These are phyloP conservation scores for Nicotiana benthamiana DNA, from an alignment of 257 asterid species.

Conservation along the genomic window DNA sequence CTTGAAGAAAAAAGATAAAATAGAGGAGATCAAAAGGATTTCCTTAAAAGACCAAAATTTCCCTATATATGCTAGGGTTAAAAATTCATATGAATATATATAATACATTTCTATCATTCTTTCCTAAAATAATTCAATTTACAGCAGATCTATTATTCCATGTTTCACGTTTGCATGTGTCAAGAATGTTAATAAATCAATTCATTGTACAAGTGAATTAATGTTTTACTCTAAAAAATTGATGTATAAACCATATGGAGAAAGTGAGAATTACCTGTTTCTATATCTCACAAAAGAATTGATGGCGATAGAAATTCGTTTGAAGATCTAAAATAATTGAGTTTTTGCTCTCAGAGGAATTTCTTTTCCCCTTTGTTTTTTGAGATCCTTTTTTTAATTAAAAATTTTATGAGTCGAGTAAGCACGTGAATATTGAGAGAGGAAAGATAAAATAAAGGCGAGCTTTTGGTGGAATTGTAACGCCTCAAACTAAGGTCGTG, in stretches of 20 bases:
- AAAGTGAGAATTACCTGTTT: slow-evolving; percentile 2
- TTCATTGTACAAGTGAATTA: neutral
- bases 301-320: neutral
- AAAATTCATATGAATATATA: neutral
- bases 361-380: neutral
- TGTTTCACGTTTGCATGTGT: neutral
- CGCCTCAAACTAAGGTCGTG: neutral
- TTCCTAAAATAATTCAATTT: neutral
- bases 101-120: neutral
- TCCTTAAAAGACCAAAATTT: neutral
- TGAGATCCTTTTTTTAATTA: neutral
- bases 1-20: neutral
- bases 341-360: neutral
- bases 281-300: neutral
- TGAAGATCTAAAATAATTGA: neutral
- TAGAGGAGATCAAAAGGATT: neutral
- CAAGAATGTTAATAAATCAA: neutral
- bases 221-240: neutral
- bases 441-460: neutral
- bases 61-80: neutral
- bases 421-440: neutral
- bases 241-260: neutral
- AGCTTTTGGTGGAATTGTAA: neutral
- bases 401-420: neutral
- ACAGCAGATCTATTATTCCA: neutral